Evolutionary conservation across 192 early-diverging fungal species (phyloP), one percentile per base, ranked within the genome.

Genomic region (Rhizoclosmatium globosum): DNA sequence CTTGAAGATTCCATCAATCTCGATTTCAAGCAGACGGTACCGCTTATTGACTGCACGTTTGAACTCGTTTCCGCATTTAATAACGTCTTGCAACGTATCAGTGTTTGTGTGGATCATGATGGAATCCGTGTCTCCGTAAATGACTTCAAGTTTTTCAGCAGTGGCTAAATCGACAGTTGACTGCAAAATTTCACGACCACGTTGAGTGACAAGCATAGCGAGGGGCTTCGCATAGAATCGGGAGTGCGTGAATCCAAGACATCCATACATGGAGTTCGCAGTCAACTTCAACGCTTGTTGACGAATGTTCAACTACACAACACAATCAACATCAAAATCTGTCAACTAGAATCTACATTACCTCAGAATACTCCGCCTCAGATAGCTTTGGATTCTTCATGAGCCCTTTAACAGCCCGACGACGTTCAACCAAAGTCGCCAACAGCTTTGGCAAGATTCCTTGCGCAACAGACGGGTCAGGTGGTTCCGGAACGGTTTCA

Each of bases 121-220:
- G 0, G 97, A 98, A 84, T 99, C 98, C 2, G 98, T 99, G 79
- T 99, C 98, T 71, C 98, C 98, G 86, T 99, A 99, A 81, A 99
- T 97, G 2, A 99, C 97, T 81, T 99, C 94, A 41, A 98, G 86
- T 0, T 91, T 88, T 13, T 93, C 89, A 19, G 88, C 71, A 19
- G 89, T 86, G 0, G 97, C 98, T 31, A 99, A 83, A 46, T 94
- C 88, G 11, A 95, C 94, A 2, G 98, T 99, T 66, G 90, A 91
- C 82, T 97, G 97, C 53, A 99, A 81, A 83, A 99, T 97, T 84
- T 98, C 96, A 66, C 98, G 92, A 38, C 98, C 98, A 62, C 96
- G 94, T 21, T 91, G 85, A 0, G 98, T 99, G 66, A 99, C 95
- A 19, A 99, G 87, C 95, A 98, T 96, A 15, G 98, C 98, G n/a